phyloP scores from a whole-genome alignment of 495 filamentous ascomycete genomes.

The Xylaria acuta region DNA sequence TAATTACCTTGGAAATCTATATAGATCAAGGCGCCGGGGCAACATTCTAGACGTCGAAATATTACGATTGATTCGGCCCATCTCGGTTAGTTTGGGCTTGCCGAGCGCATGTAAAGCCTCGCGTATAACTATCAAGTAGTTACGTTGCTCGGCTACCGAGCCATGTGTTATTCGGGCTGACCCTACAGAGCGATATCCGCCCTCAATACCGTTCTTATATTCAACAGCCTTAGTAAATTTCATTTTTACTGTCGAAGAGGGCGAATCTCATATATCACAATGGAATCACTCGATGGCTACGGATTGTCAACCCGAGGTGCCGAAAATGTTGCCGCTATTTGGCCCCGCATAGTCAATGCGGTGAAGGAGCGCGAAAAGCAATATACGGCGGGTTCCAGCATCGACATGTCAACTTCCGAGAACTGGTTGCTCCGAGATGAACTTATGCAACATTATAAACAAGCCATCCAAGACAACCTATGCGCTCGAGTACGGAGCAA shows the following conservation, averaged over 20 bases:
- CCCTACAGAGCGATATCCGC: not conserved
- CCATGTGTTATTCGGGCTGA: too few species aligned
- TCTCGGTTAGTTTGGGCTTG: too few species aligned
- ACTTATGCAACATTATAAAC: slow-evolving; percentile 28
- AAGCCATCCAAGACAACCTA: not conserved
- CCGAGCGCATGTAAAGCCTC: not conserved
- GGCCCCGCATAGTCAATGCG: slow-evolving; percentile 12
- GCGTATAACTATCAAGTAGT: not conserved
- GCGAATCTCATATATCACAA: not conserved
- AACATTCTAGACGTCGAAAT: not conserved
- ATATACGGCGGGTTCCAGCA: not conserved
- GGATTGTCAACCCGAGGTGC: not conserved
- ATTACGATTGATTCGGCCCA: too few species aligned
- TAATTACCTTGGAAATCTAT: not conserved
- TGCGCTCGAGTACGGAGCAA: not conserved
- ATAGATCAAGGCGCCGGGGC: not conserved
- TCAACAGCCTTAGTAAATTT: not conserved
- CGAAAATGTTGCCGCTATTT: slow-evolving; percentile 15
- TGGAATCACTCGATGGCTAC: not conserved
- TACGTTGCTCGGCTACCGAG: not conserved
- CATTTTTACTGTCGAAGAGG: too few species aligned
- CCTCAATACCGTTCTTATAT: not conserved
- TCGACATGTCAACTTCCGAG: slow-evolving; percentile 43
- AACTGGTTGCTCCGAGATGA: slow-evolving; percentile 42
- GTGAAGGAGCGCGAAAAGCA: slow-evolving; percentile 5